These are phyloP conservation scores for Porpolomopsis calyptriformis DNA, from an alignment of 768 basidiomycete species.

Conservation along the genomic window DNA sequence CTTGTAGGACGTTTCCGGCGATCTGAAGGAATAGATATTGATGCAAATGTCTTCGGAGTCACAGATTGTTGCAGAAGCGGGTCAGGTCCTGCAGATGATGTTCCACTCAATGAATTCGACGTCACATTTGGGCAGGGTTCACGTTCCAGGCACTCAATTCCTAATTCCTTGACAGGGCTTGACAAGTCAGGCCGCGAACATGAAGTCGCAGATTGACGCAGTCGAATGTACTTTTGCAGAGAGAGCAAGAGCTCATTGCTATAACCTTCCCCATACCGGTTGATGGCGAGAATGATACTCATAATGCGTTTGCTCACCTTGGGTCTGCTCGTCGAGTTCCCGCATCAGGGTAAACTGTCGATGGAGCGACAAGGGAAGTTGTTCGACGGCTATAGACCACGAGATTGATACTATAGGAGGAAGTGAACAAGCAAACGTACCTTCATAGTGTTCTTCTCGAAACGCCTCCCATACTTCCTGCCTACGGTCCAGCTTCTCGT, in stretches of 20 bases:
- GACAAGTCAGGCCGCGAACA: background rate
- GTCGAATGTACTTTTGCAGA: conserved; percentile 37
- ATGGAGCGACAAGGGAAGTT: conserved; percentile 65
- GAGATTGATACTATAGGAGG: conserved; percentile 1
- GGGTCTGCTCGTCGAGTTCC: conserved; percentile 61
- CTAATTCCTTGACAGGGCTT: too few relatives aligned
- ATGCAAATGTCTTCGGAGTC: conserved; percentile 11
- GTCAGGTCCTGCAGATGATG: too few relatives aligned
- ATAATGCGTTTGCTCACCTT: conserved; percentile 28
- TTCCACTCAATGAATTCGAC: too few relatives aligned
- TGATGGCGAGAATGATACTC: background rate
- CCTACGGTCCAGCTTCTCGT: conserved; percentile 15
- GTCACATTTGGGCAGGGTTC: background rate
- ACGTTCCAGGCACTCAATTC: background rate
- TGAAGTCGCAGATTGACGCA: conserved; percentile 11
- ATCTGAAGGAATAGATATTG: conserved; percentile 17
- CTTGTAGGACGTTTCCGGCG: conserved; percentile 23
- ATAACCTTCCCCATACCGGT: conserved; percentile 23
- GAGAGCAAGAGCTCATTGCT: conserved; percentile 31
- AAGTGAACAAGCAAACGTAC: conserved; percentile 24
- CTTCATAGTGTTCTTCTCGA: conserved; percentile 72
- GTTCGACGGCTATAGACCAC: conserved; percentile 50
- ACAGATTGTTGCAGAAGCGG: too few relatives aligned
- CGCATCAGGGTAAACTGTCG: conserved; percentile 59
- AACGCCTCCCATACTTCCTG: conserved; percentile 63